Conservation (phyloP, 805 yeast species). For the Candida glaebosa region DNA sequence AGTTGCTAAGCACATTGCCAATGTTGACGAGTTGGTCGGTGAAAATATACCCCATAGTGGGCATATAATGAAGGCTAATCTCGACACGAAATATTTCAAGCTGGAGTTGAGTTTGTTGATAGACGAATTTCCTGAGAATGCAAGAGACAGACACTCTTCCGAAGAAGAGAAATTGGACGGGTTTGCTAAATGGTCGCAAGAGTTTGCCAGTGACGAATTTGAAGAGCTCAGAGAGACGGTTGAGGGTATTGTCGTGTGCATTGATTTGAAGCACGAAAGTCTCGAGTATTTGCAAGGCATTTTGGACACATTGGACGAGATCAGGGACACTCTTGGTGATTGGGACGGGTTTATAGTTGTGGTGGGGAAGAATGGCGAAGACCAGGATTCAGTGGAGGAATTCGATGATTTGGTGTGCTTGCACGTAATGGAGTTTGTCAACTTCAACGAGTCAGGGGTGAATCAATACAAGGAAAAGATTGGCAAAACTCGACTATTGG, state of each 20-base stretch:
- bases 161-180: conserved; percentile 12
- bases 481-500: conserved; percentile 43
- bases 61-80: conserved; percentile 20
- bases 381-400: conserved; percentile 12
- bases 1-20: conserved; percentile 23
- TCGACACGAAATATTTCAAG: conserved; percentile 32
- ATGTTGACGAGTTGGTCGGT: conserved; percentile 22
- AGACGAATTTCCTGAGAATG: conserved; percentile 33
- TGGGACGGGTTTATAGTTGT: conserved; percentile 32
- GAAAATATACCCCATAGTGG: conserved; percentile 33
- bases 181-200: conserved; percentile 35
- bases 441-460: conserved; percentile 24
- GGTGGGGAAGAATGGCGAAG: conserved; percentile 22
- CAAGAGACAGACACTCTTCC: conserved; percentile 6
- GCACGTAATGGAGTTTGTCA: conserved; percentile 43
- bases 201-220: conserved; percentile 35
- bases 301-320: conserved; percentile 13
- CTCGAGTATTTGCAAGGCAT: conserved; percentile 18
- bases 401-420: conserved; percentile 38
- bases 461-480: conserved; percentile 42
- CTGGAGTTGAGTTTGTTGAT: conserved; percentile 27
- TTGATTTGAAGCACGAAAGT: conserved; percentile 23
- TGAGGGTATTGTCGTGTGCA: conserved; percentile 44
- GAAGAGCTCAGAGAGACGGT: conserved; percentile 43
- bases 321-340: conserved; percentile 12